phyloP scores from a whole-genome alignment of 768 basidiomycete species.

The Hysterangium stoloniferum region DNA sequence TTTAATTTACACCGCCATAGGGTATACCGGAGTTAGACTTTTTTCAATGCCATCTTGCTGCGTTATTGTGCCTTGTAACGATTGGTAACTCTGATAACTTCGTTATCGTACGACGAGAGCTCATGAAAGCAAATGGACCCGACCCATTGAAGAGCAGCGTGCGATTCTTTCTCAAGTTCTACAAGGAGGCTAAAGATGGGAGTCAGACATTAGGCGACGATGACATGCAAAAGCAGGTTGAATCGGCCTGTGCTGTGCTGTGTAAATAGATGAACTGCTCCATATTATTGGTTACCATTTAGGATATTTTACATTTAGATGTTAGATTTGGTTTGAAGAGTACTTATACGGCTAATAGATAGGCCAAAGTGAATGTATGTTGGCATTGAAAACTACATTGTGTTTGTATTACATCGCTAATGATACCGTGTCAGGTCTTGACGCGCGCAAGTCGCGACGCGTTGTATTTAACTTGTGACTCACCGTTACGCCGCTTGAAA shows the following conservation, averaged over 20 bases:
- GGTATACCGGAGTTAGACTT: constrained; percentile 15
- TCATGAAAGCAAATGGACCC: neutral
- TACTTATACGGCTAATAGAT: too few species aligned
- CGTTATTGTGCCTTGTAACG: constrained; percentile 55
- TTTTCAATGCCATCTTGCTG: constrained; percentile 65
- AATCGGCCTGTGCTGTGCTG: neutral
- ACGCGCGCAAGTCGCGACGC: too few species aligned
- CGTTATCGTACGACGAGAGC: neutral
- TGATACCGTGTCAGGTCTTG: too few species aligned
- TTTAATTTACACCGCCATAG: neutral
- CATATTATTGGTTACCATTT: too few species aligned
- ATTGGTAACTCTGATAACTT: constrained; percentile 26
- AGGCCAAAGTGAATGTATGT: too few species aligned
- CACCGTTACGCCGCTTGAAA: too few species aligned
- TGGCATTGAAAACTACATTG: too few species aligned
- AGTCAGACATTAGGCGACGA: neutral
- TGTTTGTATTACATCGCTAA: too few species aligned
- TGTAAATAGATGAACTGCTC: neutral
- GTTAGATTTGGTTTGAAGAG: too few species aligned
- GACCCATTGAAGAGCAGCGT: neutral
- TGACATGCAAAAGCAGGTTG: neutral
- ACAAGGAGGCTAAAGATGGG: neutral
- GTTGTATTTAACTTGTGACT: too few species aligned
- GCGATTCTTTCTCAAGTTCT: neutral
- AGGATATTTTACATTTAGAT: too few species aligned